Percentiles rank a stretch among this genome's conserved stretches.
These are phyloP conservation scores for Mycena venus DNA, from an alignment of 768 basidiomycete genomes.

Conservation along the genomic window DNA sequence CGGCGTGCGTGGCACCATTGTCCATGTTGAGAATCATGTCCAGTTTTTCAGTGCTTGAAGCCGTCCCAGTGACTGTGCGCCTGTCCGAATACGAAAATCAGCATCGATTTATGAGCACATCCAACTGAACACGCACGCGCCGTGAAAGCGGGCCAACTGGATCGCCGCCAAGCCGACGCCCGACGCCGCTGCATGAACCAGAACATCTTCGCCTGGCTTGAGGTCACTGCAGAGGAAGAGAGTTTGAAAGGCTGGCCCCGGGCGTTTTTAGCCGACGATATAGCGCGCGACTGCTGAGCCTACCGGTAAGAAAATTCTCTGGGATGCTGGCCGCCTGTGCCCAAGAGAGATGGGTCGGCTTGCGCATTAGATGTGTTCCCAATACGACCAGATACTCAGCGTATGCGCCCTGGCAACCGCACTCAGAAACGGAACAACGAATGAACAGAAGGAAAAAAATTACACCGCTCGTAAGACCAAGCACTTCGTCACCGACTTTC, in stretches of 20 bases:
- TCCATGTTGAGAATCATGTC: constrained; percentile 77
- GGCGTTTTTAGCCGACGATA: not conserved
- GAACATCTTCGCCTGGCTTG: constrained; percentile 77
- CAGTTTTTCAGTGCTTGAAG: constrained; percentile 86
- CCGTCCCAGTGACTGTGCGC: constrained; percentile 83
- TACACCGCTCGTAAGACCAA: constrained; percentile 74
- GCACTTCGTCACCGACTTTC: constrained; percentile 65
- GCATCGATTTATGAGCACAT: not conserved
- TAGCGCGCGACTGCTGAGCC: constrained; percentile 24
- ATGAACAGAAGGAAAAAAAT: too few relatives aligned
- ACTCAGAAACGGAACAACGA: not conserved
- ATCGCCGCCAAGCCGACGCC: constrained; percentile 92
- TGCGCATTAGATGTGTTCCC: constrained; percentile 75
- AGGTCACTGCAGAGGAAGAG: constrained; percentile 75
- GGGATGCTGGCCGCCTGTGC: constrained; percentile 88
- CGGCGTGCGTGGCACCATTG: constrained; percentile 77
- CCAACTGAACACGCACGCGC: constrained; percentile 69
- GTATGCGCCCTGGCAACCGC: constrained; percentile 78
- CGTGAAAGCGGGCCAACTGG: constrained; percentile 81
- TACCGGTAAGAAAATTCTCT: constrained; percentile 90
- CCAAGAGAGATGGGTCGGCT: constrained; percentile 84
- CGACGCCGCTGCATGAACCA: constrained; percentile 92
- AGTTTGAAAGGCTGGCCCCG: constrained; percentile 58
- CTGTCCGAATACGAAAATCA: constrained; percentile 49
- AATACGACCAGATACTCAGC: constrained; percentile 85